Conservation (phyloP, 202 grass and related monocot species). For the Brachypodium distachyon region DNA sequence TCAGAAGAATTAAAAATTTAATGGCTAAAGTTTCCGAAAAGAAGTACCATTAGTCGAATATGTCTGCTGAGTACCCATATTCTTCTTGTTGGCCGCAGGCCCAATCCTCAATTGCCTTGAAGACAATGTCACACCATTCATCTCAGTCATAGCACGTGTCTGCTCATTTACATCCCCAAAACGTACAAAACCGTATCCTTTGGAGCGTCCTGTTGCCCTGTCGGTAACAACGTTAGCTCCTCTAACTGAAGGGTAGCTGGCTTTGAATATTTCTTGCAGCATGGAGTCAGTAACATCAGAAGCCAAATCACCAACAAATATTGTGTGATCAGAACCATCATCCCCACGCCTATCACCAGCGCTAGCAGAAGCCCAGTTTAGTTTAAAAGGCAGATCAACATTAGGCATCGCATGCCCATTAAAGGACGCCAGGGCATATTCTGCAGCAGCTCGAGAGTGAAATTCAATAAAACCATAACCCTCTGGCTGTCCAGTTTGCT, state of each 20-base stretch:
- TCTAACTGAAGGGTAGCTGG: slow-evolving; percentile 59
- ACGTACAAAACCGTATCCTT: slow-evolving; percentile 91
- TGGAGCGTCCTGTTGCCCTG: slow-evolving; percentile 58
- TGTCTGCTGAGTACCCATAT: slow-evolving; percentile 49
- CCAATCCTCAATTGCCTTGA: slow-evolving; percentile 80
- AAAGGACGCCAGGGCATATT: slow-evolving; percentile 55
- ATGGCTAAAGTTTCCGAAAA: background rate
- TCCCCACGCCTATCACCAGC: slow-evolving; percentile 51
- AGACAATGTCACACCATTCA: slow-evolving; percentile 75
- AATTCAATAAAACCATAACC: slow-evolving; percentile 96
- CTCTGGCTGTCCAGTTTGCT: slow-evolving; percentile 74
- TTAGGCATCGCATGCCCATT: slow-evolving; percentile 74
- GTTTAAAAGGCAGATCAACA: slow-evolving; percentile 45
- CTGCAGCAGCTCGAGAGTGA: slow-evolving; percentile 50
- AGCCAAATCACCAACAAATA: slow-evolving; percentile 94
- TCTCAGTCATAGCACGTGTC: slow-evolving; percentile 80
- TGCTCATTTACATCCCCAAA: slow-evolving; percentile 78
- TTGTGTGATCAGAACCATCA: slow-evolving; percentile 66
- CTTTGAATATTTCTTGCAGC: slow-evolving; percentile 73
- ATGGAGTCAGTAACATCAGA: slow-evolving; percentile 77
- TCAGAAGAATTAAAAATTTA: background rate
- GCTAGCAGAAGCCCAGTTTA: slow-evolving; percentile 82
- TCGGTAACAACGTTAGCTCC: slow-evolving; percentile 88
- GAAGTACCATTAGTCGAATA: slow-evolving; percentile 53
- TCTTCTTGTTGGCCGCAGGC: slow-evolving; percentile 75